phyloP scores from a whole-genome alignment of 768 basidiomycete species.

The Boletus rubescentipes region DNA sequence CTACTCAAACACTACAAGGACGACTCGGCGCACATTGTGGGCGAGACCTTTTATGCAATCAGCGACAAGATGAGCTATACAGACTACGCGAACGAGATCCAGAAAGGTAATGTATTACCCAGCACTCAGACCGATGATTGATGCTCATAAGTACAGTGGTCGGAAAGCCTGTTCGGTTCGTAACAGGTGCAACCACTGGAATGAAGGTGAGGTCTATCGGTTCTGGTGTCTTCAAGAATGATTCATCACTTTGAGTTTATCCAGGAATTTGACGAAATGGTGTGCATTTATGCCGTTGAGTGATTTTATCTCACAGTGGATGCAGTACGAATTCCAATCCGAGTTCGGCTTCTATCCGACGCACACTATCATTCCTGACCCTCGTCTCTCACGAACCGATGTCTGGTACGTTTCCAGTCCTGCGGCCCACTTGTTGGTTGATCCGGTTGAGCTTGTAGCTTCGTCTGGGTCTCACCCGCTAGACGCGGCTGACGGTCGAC shows the following conservation, averaged over 20 bases:
- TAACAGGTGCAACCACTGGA: constrained; percentile 13
- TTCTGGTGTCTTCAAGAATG: background rate
- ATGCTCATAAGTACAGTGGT: constrained; percentile 12
- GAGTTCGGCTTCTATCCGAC: constrained; percentile 27
- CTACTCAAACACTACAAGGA: constrained; percentile 28
- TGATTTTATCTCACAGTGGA: background rate
- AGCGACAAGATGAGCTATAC: constrained; percentile 21
- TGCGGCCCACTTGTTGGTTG: background rate
- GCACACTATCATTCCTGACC: constrained; percentile 13
- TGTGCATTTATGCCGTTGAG: constrained; percentile 1
- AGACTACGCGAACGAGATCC: constrained; percentile 12
- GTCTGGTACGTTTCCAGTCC: constrained; percentile 1
- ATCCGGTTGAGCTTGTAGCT: background rate
- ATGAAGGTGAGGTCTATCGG: constrained; percentile 13
- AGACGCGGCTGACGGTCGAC: constrained; percentile 17
- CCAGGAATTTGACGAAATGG: constrained; percentile 28
- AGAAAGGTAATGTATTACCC: constrained; percentile 11
- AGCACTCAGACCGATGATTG: background rate
- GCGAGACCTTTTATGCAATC: constrained; percentile 24
- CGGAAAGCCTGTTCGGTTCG: constrained; percentile 28
- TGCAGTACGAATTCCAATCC: constrained; percentile 25
- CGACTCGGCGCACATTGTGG: no score
- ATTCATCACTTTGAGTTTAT: background rate
- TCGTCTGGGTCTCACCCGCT: background rate
- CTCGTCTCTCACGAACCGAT: background rate